phyloP scores from a whole-genome alignment of 495 filamentous ascomycete genomes.

The Platismatia glauca region DNA sequence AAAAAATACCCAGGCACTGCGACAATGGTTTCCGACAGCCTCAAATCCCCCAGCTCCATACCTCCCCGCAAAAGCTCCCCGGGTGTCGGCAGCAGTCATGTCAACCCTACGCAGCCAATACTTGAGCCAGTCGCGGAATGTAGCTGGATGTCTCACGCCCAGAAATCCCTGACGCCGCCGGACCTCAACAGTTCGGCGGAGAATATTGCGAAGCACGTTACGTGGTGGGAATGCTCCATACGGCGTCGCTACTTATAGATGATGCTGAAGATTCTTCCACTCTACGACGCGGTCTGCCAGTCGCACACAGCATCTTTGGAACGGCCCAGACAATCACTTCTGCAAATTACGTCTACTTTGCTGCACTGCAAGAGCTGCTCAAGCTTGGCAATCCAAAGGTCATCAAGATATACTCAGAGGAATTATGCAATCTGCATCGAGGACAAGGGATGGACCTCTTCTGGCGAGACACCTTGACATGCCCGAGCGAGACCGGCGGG shows the following conservation, averaged over 20 bases:
- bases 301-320: constrained; percentile 91
- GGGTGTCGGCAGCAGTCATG: constrained; percentile 28
- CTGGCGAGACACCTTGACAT: constrained; percentile 91
- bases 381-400: constrained; percentile 62
- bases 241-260: constrained; percentile 83
- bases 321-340: constrained; percentile 94
- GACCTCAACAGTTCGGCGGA: constrained; percentile 32
- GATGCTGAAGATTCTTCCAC: constrained; percentile 81
- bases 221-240: constrained; percentile 90
- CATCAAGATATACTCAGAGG: constrained; percentile 75
- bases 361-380: constrained; percentile 70
- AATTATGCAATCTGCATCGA: constrained; percentile 86
- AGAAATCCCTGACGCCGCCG: constrained; percentile 10
- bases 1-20: background rate
- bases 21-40: constrained; percentile 2
- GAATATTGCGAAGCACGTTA: constrained; percentile 42
- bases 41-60: constrained; percentile 55
- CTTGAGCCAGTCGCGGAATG: constrained; percentile 47
- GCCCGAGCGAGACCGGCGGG: constrained; percentile 94
- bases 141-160: constrained; percentile 42
- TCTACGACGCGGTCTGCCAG: constrained; percentile 80
- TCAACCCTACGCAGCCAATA: constrained; percentile 37
- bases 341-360: constrained; percentile 95
- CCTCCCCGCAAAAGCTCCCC: constrained; percentile 66
- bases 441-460: constrained; percentile 97